Evolutionary conservation across 768 basidiomycete species (phyloP), one percentile per base, ranked within the genome.

Genomic region (Boletales sp.): DNA sequence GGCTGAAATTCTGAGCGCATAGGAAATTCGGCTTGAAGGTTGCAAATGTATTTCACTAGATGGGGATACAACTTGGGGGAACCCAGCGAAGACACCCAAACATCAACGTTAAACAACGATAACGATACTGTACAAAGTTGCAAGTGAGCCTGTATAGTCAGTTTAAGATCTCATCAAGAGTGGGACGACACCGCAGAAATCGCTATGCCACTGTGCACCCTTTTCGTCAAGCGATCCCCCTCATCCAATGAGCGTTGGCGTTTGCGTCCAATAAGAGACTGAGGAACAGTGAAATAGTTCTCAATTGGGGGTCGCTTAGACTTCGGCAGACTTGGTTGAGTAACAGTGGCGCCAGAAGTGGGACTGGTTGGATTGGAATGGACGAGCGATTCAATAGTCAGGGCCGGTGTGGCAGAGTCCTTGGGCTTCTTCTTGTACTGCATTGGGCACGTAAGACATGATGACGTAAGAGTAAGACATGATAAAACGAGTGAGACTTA

Each of bases 291-390:
- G 17, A 74, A 74, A 53, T 72, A 74, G 4, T 63, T 65, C 40
- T 74, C 73, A 12, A 74, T 74, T 1, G 61, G 45, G 2, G 73
- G 73, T 50, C 62, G 52, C 42, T 57, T 69, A 47, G 63, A 45
- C 27, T 60, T 66, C 12, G 52, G 53, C 13, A 48, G 4, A 36
- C 21, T 54, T 2, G 56, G 13, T 14, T 62, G 65, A n/a, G 43
- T 27, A 11, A 57, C 39, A 12, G 52, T 54, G 34, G 59, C 60
- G n/a, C 65, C 64, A 45, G 73, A 64, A 1, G 69, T 67, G 1
- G 84, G 83, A 55, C 82, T 84, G 1, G 80, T 76, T 2, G 84
- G 82, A 47, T 81, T 84, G n/a, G 84, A 83, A 63, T 84, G 84
- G 7, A 86, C 82, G 17, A 86, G 74, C 2, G 82, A 78, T 43